Evolutionary conservation across 2,329 filamentous ascomycete species (phyloP).

Genomic region (Colletotrichum incanum): DNA sequence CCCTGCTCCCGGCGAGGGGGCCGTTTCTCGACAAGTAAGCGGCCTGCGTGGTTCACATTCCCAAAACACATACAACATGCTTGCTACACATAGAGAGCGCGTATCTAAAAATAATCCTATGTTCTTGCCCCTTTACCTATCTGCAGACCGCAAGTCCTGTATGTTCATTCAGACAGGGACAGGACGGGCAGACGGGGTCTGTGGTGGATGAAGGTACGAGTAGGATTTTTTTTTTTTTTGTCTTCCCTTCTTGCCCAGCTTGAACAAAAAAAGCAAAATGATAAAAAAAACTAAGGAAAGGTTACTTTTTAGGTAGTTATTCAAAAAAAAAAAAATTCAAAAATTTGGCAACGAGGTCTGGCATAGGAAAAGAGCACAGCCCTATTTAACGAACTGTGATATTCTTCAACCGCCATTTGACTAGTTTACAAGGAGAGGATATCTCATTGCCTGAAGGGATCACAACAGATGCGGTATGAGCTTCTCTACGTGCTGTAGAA

Average conservation of each 20-base stretch:
- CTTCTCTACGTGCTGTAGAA: too few species aligned
- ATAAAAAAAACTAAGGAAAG: too few species aligned
- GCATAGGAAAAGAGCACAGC: too few species aligned
- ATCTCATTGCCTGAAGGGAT: too few species aligned
- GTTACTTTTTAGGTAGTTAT: fast-evolving
- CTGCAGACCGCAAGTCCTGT: neutral
- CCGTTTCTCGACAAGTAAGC: neutral
- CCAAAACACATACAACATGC: neutral
- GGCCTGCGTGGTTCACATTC: neutral
- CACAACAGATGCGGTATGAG: too few species aligned
- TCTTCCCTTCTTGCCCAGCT: neutral
- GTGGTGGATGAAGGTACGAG: neutral
- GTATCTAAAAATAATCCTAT: neutral
- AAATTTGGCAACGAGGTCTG: neutral
- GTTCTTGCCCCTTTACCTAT: neutral
- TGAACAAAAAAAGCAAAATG: neutral
- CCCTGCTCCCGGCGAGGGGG: neutral
- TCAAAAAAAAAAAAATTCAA: neutral
- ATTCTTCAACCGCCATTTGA: too few species aligned
- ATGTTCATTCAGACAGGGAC: neutral
- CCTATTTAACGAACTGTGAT: too few species aligned
- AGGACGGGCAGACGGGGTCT: neutral
- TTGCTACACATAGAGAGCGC: fast-evolving
- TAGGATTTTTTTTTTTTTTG: neutral
- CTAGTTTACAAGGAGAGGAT: too few species aligned